Base-by-base conservation (phyloP, 225 moss, liverwort and hornwort species). In the Pleurozium schreberi region DNA sequence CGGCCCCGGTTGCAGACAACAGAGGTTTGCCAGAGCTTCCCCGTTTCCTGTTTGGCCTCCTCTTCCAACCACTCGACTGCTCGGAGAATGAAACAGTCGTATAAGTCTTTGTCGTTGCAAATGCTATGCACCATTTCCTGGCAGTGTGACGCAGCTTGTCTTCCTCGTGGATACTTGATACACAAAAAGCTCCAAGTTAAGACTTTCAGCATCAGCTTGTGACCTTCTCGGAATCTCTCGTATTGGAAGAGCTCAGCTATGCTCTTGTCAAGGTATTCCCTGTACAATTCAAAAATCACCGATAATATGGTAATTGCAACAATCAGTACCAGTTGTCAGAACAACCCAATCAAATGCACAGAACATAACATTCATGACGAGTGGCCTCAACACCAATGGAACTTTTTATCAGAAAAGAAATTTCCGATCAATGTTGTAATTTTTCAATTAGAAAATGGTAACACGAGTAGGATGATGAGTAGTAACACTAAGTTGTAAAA, bases 141-240 rank as follows among this genome's bases (percentile, higher is more conserved):
- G 87, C 93, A 93, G 73, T 94, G 85, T 10, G 61, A 59, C 18
- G 94, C 94, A 18, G 93, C 76, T 71, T 89, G 86, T 52, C 67
- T 80, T 62, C 76, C 86, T 52, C 88, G 83, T 11, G 93, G 93
- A 66, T 92, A 94, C 80, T 93, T 91, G 84, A 94, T 94, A 87
- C 94, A 94, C 55, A 94, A 73, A 90, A 94, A 93, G 80, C 94
- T 92, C 94, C 93, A 94, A 26, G 89, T 92, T 53, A 94, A 84
- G 61, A 91, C 93, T 81, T 91, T 94, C 22, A 88, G 84, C 92
- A 92, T 92, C 61, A 93, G 85, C 49, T 88, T 85, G 47, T 92
- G 83, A 34, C 75, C 45, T 60, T 90, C 88, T 81, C 88, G 88
- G 75, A 92, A 81, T 43, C 66, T 89, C 85, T 88, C 90, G 14